Base-by-base conservation (phyloP, 345 rosid genomes). In the Eucalyptus tenuipes region DNA sequence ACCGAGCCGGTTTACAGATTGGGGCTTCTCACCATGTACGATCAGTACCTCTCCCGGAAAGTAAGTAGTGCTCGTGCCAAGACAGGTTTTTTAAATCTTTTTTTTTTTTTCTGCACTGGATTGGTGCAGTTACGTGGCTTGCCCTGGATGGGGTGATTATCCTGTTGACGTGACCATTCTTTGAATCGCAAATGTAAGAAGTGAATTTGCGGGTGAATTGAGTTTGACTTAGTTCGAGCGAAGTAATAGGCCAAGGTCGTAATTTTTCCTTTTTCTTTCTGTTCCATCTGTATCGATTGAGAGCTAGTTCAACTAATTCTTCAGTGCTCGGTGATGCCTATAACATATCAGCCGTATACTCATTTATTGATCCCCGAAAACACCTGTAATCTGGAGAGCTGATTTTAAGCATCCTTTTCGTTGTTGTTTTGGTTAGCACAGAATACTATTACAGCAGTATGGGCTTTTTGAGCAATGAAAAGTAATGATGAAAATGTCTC, bases 1-100 rank as follows among this genome's bases (percentile, higher is more conserved):
- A 97, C 99, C 14, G 99, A 97, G 88, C 99, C 99, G 25, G 97
- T 97, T 59, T 89, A 87, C 49, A 90, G 99, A 91, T 90, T 97
- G 85, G 99, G 99, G 84, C 96, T 97, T 3, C 97, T 98, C 89
- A 97, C 99, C 27, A 95, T 98, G 99, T 98, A 98, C 80, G 99
- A 97, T 88, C 99, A 98, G 90, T 97, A 91, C 88, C 93, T 97
- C 88, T 94, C 99, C 1, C 96, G 97, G 68, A 95, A 96, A 98
- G 99, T 97, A 87, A 91, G 88, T 48, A 40, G 16, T 2, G 0
- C 45, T 82, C 13, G 85, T 16, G 18, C 37, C 61, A n/a, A n/a
- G 31, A 14, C 27, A 49, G 14, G 53, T 49, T n/a, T 44, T 49
- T 52, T 7, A 18, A 49, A 14, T 15, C 8, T n/a, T n/a, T n/a